Conservation (phyloP, 495 filamentous ascomycete species). For the Achaetomiella virescens region DNA sequence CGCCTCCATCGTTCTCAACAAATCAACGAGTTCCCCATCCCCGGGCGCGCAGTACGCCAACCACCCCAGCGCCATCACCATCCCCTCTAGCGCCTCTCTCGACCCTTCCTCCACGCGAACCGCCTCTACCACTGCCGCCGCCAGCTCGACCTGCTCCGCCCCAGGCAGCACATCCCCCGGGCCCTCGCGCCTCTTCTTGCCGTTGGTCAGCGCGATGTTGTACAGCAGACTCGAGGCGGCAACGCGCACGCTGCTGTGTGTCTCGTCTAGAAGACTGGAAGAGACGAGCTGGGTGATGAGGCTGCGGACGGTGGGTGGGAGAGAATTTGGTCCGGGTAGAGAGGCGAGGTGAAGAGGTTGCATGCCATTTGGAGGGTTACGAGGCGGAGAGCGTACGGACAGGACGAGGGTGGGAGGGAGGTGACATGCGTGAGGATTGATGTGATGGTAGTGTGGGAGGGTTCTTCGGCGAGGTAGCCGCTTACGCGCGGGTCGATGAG, state of each 20-base stretch:
- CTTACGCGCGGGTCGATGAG: constrained; percentile 80
- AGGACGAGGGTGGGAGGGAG: constrained; percentile 25
- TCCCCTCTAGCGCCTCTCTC: constrained; percentile 63
- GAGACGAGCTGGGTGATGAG: constrained; percentile 44
- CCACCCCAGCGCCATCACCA: constrained; percentile 65
- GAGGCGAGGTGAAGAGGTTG: constrained; percentile 57
- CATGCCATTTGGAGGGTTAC: constrained; percentile 61
- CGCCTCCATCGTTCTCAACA: constrained; percentile 69
- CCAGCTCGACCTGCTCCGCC: constrained; percentile 68
- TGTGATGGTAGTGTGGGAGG: constrained; percentile 54
- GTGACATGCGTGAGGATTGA: constrained; percentile 57
- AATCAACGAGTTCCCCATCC: constrained; percentile 65
- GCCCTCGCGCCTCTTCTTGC: constrained; percentile 53
- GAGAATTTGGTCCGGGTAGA: constrained; percentile 48
- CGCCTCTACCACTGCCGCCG: constrained; percentile 70
- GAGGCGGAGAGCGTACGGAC: constrained; percentile 76
- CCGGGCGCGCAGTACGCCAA: constrained; percentile 62
- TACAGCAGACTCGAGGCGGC: constrained; percentile 78
- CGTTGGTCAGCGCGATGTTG: constrained; percentile 69
- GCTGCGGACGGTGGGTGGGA: constrained; percentile 28
- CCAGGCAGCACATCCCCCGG: constrained; percentile 56
- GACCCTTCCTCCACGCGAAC: constrained; percentile 61
- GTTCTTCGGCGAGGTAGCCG: constrained; percentile 77
- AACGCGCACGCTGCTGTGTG: constrained; percentile 54
- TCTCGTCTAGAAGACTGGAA: constrained; percentile 49